Evolutionary conservation across 495 filamentous ascomycete genomes (phyloP).

Genomic region (Letharia columbiana): DNA sequence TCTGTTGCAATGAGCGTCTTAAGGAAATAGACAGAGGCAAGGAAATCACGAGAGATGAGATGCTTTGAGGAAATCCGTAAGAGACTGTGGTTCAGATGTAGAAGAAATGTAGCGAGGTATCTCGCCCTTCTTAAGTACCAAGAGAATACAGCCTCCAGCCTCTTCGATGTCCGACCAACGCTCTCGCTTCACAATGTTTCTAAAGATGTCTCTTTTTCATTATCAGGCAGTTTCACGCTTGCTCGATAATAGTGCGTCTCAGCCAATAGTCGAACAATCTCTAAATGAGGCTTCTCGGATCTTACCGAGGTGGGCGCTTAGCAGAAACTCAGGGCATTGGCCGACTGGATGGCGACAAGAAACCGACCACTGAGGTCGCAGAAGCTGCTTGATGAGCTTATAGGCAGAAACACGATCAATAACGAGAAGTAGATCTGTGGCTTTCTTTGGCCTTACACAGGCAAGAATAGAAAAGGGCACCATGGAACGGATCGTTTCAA

Average conservation of each 20-base stretch:
- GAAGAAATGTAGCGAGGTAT: slow-evolving; percentile 19
- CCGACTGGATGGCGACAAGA: slow-evolving; percentile 9
- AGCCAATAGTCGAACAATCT: slow-evolving; percentile 21
- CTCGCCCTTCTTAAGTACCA: slow-evolving; percentile 21
- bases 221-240: slow-evolving; percentile 21
- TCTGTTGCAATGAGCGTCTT: slow-evolving; percentile 23
- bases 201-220: slow-evolving; percentile 20
- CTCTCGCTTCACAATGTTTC: slow-evolving; percentile 15
- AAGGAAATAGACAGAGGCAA: slow-evolving; percentile 24
- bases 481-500: slow-evolving; percentile 13
- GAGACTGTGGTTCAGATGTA: slow-evolving; percentile 17
- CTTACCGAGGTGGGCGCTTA: slow-evolving; percentile 24
- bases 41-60: slow-evolving; percentile 20
- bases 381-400: slow-evolving; percentile 1
- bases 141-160: background rate
- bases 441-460: background rate
- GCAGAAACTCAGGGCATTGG: slow-evolving; percentile 6
- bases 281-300: slow-evolving; percentile 26
- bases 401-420: slow-evolving; percentile 4
- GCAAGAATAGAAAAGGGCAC: slow-evolving; percentile 15
- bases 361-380: slow-evolving; percentile 13
- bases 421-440: background rate
- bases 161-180: slow-evolving; percentile 1
- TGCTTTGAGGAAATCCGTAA: slow-evolving; percentile 15
- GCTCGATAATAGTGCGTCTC: slow-evolving; percentile 6